Evolutionary conservation across 495 filamentous ascomycete species (phyloP).

Genomic region (Aspergillus cavernicola): DNA sequence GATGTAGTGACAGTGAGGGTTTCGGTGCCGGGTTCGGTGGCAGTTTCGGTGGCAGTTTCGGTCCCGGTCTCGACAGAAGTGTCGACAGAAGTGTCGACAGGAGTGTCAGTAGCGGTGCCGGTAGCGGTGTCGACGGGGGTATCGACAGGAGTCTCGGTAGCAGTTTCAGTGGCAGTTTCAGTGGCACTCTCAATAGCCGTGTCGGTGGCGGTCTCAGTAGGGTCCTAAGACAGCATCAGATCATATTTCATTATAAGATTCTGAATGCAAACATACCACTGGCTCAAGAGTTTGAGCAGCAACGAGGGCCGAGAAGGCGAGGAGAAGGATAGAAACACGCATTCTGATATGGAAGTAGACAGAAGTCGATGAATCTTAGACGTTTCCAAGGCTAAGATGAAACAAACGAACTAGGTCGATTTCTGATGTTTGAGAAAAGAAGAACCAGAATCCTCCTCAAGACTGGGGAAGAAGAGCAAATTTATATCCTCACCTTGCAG

Average conservation of each 20-base stretch:
- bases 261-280: conserved; percentile 18
- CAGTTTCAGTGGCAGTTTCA: conserved; percentile 22
- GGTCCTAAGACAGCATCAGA: conserved; percentile 1
- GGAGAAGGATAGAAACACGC: conserved; percentile 38
- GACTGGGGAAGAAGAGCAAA: conserved; percentile 9
- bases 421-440: neutral
- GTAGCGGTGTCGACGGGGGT: neutral
- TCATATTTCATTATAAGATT: neutral
- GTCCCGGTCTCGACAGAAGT: neutral
- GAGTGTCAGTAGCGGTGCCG: neutral
- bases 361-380: neutral
- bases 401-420: conserved; percentile 9
- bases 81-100: conserved; percentile 6
- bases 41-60: neutral
- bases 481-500: conserved; percentile 19
- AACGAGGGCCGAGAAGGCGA: conserved; percentile 41
- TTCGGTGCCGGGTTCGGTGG: neutral
- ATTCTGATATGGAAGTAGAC: conserved; percentile 28
- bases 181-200: conserved; percentile 20
- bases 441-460: conserved; percentile 1
- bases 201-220: neutral
- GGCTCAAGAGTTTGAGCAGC: conserved; percentile 25
- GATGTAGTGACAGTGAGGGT: conserved; percentile 12
- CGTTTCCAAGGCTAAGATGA: neutral
- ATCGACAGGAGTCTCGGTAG: conserved; percentile 14